These are phyloP conservation scores for Hemerocallis citrina DNA, from an alignment of 106 monocot species.

Conservation along the genomic window DNA sequence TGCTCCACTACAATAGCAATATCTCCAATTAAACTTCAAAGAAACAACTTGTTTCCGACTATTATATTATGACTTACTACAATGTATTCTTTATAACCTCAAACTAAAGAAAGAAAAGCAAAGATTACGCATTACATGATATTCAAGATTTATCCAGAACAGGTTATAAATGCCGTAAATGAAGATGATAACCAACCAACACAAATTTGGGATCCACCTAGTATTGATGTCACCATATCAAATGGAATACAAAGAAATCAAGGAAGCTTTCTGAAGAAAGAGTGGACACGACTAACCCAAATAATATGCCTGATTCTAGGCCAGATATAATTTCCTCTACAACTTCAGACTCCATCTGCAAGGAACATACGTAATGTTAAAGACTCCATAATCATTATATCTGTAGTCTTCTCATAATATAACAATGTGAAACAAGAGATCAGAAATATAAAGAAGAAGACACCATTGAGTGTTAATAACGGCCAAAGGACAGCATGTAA, in stretches of 20 bases:
- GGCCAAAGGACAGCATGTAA: not conserved
- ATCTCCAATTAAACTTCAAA: too few relatives aligned
- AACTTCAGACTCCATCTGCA: conserved; percentile 77
- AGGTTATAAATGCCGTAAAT: not conserved
- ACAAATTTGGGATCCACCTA: not conserved
- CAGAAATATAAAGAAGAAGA: not conserved
- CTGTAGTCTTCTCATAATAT: too few relatives aligned
- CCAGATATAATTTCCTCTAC: conserved; percentile 92
- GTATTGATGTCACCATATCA: not conserved
- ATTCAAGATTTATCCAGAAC: too few relatives aligned
- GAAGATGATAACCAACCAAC: not conserved
- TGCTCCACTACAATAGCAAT: too few relatives aligned
- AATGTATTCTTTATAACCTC: not conserved
- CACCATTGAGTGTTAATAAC: not conserved
- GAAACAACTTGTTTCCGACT: not conserved
- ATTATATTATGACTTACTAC: not conserved
- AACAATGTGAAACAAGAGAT: not conserved
- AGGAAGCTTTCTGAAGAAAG: not conserved
- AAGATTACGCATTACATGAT: too few relatives aligned
- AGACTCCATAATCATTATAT: not conserved
- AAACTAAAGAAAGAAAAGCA: not conserved
- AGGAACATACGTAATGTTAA: not conserved
- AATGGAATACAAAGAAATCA: not conserved
- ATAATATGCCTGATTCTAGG: conserved; percentile 95
- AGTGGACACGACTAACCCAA: conserved; percentile 39